Percentiles rank a stretch among this genome's conserved stretches.
Conservation (phyloP, 768 basidiomycete species). For the Boletus vinaceobasis region DNA sequence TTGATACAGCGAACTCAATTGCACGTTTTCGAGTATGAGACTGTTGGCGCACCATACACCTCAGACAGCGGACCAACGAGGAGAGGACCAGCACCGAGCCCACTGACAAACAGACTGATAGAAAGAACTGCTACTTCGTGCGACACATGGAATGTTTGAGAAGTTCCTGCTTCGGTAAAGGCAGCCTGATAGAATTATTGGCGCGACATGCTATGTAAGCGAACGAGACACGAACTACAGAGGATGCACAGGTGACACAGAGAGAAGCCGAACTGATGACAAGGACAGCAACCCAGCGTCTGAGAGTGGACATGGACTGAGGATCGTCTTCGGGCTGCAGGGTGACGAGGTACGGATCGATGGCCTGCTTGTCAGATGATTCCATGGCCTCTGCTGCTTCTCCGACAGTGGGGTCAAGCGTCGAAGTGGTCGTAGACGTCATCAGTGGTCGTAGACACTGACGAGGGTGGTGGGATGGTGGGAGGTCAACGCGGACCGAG, state of each 20-base stretch:
- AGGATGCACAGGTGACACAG: conserved; percentile 55
- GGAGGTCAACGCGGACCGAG: neutral
- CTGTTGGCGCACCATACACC: conserved; percentile 24
- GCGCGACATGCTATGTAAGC: neutral
- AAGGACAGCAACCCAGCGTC: conserved; percentile 48
- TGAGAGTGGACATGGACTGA: conserved; percentile 35
- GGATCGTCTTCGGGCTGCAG: conserved; percentile 44
- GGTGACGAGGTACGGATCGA: conserved; percentile 28
- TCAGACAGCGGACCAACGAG: conserved; percentile 44
- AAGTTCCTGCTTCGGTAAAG: conserved; percentile 60
- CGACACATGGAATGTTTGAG: conserved; percentile 50
- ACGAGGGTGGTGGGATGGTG: neutral
- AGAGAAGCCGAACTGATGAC: conserved; percentile 46
- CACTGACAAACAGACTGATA: conserved; percentile 44
- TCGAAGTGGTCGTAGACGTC: conserved; percentile 8
- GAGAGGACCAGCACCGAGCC: conserved; percentile 34
- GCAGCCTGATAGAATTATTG: conserved; percentile 40
- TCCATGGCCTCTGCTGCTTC: neutral
- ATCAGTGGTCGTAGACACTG: neutral
- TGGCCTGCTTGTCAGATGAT: neutral
- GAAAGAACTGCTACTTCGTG: conserved; percentile 48
- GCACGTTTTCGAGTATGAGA: neutral
- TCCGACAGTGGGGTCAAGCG: conserved; percentile 7
- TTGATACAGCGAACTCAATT: conserved; percentile 12
- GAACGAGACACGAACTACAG: conserved; percentile 40